These are phyloP conservation scores for California macrophylla DNA, from an alignment of 441 rosid genomes.

Conservation along the genomic window DNA sequence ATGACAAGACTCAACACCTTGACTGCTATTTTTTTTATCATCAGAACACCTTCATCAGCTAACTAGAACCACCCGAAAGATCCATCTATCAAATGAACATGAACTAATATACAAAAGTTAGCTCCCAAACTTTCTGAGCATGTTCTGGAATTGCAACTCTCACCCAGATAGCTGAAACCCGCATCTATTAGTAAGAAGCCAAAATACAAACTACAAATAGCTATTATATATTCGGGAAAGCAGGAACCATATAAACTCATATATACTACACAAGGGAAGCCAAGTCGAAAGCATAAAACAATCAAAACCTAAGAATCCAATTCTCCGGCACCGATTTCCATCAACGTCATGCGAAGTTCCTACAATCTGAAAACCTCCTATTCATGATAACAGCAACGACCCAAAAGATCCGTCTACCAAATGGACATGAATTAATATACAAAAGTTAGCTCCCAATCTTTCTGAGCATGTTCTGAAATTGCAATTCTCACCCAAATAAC, in stretches of 20 bases:
- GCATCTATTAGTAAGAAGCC: neutral
- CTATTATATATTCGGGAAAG: neutral
- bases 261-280: neutral
- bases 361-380: neutral
- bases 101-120: neutral
- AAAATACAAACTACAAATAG: neutral
- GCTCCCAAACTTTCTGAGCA: neutral
- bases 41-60: neutral
- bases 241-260: neutral
- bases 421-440: neutral
- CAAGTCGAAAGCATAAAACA: neutral
- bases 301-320: neutral
- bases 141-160: neutral
- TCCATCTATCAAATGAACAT: neutral
- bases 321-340: neutral
- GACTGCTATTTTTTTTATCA: too few relatives aligned
- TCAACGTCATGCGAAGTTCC: neutral
- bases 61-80: too few relatives aligned
- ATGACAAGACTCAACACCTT: neutral
- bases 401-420: too few relatives aligned
- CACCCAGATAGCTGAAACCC: neutral
- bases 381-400: neutral
- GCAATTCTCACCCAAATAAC: neutral
- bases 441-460: neutral
- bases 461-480: neutral